Percentiles rank a stretch among this genome's conserved stretches.
These are phyloP conservation scores for Mariannaea elegans DNA, from an alignment of 2,329 filamentous ascomycete species.

Conservation along the genomic window DNA sequence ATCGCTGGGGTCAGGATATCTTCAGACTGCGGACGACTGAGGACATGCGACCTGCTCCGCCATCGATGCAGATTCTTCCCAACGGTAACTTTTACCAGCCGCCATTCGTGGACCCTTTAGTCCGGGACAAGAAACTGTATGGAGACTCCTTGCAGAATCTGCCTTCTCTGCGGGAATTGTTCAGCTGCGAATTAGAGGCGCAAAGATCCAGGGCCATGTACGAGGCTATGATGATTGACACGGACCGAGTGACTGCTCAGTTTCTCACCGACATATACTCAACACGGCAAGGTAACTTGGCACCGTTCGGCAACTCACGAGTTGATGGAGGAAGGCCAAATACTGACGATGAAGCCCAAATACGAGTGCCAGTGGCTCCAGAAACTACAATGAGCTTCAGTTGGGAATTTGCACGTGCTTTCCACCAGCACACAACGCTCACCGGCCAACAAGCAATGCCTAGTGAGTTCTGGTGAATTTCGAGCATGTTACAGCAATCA, in stretches of 20 bases:
- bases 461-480: background rate
- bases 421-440: background rate
- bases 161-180: conserved; percentile 36
- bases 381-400: background rate
- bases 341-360: conserved; percentile 23
- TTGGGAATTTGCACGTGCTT: conserved; percentile 8
- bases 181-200: background rate
- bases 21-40: conserved; percentile 32
- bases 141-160: conserved; percentile 44
- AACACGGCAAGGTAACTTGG: background rate
- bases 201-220: conserved; percentile 14
- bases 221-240: conserved; percentile 31
- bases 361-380: background rate
- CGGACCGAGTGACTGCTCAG: conserved; percentile 20
- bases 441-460: background rate
- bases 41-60: conserved; percentile 12
- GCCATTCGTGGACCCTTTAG: conserved; percentile 8
- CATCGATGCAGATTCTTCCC: conserved; percentile 9
- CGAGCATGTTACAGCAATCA: background rate
- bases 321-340: conserved; percentile 6
- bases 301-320: background rate
- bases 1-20: conserved; percentile 24
- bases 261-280: conserved; percentile 15
- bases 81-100: conserved; percentile 25
- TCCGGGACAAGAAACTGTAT: conserved; percentile 40